A percentile compares a stretch with the other conserved stretches of the same genome.
phyloP scores from a whole-genome alignment of 2,329 filamentous ascomycete genomes.

The Anisogramma anomala region DNA sequence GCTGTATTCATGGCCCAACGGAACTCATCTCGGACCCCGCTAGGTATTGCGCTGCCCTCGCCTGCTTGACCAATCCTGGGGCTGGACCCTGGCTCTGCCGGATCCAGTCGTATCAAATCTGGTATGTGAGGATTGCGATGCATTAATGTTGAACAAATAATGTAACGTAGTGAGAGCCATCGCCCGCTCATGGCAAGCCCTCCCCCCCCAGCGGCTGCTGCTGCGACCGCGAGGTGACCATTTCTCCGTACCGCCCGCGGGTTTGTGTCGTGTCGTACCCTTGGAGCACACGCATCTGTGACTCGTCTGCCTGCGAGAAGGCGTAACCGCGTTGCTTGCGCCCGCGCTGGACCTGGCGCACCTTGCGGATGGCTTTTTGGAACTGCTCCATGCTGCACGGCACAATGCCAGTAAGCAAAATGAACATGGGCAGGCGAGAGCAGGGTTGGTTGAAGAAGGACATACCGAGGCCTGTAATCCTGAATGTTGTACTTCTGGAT shows the following conservation, averaged over 20 bases:
- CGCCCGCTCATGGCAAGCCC: too few relatives aligned
- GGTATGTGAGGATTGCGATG: too few relatives aligned
- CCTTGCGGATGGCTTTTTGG: slow-evolving; percentile 97
- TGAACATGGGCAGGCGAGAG: slow-evolving; percentile 2
- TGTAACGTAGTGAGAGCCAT: not conserved
- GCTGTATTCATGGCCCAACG: not conserved
- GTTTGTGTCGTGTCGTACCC: slow-evolving; percentile 94
- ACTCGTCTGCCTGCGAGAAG: slow-evolving; percentile 95
- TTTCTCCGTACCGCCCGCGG: slow-evolving; percentile 88
- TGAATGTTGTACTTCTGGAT: slow-evolving; percentile 99
- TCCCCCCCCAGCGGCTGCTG: not conserved
- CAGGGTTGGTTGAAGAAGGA: slow-evolving; percentile 15
- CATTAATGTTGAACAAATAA: not conserved
- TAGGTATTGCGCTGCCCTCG: too few relatives aligned
- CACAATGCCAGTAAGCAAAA: slow-evolving; percentile 15
- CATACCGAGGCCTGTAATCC: slow-evolving; percentile 87
- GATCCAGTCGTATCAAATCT: too few relatives aligned
- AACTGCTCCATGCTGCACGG: slow-evolving; percentile 86
- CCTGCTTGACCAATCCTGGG: too few relatives aligned
- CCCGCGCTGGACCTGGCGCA: slow-evolving; percentile 96
- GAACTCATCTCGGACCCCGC: not conserved
- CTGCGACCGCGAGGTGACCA: slow-evolving; percentile 44
- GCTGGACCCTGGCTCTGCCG: too few relatives aligned
- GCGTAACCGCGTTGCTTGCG: slow-evolving; percentile 97
- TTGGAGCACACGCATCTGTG: slow-evolving; percentile 86